phyloP scores from a whole-genome alignment of 139 green algal species.

The Dunaliella primolecta region DNA sequence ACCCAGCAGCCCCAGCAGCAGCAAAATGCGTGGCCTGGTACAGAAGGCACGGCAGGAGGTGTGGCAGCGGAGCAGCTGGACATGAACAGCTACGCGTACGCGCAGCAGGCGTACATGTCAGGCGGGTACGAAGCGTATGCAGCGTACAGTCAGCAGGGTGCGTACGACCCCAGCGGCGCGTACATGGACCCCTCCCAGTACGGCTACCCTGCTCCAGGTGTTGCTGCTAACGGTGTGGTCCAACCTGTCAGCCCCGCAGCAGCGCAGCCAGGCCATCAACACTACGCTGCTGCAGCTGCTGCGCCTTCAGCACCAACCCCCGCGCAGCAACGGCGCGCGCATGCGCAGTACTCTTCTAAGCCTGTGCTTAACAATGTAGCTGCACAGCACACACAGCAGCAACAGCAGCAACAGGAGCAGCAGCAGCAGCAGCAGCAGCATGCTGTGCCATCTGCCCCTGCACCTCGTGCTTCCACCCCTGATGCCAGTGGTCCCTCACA shows the following conservation, averaged over 20 bases:
- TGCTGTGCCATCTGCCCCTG: no score
- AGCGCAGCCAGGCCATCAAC: no score
- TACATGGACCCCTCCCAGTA: not conserved
- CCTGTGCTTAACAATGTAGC: not conserved
- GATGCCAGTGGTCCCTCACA: no score
- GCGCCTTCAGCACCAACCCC: not conserved
- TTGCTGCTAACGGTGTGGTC: not conserved
- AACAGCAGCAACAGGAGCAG: conserved; percentile 15
- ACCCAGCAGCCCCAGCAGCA: conserved; percentile 5
- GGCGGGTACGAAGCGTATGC: not conserved
- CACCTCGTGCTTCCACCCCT: no score
- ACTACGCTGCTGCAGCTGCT: not conserved
- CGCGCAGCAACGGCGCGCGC: not conserved
- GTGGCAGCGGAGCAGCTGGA: not conserved
- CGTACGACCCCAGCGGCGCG: not conserved
- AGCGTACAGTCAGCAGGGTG: not conserved
- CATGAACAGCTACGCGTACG: not conserved
- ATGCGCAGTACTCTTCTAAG: conserved; percentile 11
- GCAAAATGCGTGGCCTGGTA: not conserved
- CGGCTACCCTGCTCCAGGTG: no score
- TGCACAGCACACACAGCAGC: not conserved
- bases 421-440: no score
- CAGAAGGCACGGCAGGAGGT: not conserved
- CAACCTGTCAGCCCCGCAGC: no score
- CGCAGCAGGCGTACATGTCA: not conserved